Evolutionary conservation across 2,329 filamentous ascomycete genomes (phyloP).

Genomic region (Hymenoscyphus occultus): DNA sequence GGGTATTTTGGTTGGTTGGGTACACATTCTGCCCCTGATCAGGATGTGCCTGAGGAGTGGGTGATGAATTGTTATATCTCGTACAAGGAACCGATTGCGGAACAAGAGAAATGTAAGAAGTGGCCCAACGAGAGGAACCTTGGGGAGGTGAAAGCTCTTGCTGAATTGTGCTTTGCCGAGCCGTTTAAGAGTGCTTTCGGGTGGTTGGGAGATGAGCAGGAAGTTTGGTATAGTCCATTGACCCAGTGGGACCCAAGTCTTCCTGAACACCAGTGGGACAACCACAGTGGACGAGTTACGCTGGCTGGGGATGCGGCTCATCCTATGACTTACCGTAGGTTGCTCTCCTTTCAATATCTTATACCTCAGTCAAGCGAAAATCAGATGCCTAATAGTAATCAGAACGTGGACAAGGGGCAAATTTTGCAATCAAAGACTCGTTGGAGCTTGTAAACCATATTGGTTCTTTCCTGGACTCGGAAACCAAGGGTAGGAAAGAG

Average conservation of each 20-base stretch:
- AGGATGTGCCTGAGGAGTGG: slow-evolving; percentile 41
- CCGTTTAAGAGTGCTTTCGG: slow-evolving; percentile 41
- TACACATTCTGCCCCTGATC: slow-evolving; percentile 39
- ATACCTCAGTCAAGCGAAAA: neutral
- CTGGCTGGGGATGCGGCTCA: slow-evolving; percentile 54
- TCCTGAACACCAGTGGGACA: slow-evolving; percentile 34
- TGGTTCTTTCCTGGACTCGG: neutral
- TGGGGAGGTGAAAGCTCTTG: neutral
- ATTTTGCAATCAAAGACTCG: slow-evolving; percentile 44
- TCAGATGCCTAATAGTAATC: neutral
- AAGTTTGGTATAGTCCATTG: slow-evolving; percentile 31
- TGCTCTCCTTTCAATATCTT: neutral
- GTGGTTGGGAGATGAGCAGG: slow-evolving; percentile 31
- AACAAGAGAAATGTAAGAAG: slow-evolving; percentile 1
- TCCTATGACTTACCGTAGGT: slow-evolving; percentile 48
- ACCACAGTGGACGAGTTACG: slow-evolving; percentile 42
- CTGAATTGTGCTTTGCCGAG: slow-evolving; percentile 3
- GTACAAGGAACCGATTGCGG: slow-evolving; percentile 21
- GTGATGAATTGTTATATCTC: slow-evolving; percentile 47
- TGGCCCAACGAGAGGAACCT: neutral
- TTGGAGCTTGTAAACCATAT: slow-evolving; percentile 12
- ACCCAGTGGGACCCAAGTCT: slow-evolving; percentile 34
- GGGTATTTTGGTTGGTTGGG: slow-evolving; percentile 44
- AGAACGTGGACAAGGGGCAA: slow-evolving; percentile 45
- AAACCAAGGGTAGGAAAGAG: slow-evolving; percentile 20